These are phyloP conservation scores for Boletus bicolor DNA, from an alignment of 768 basidiomycete species.

Conservation along the genomic window DNA sequence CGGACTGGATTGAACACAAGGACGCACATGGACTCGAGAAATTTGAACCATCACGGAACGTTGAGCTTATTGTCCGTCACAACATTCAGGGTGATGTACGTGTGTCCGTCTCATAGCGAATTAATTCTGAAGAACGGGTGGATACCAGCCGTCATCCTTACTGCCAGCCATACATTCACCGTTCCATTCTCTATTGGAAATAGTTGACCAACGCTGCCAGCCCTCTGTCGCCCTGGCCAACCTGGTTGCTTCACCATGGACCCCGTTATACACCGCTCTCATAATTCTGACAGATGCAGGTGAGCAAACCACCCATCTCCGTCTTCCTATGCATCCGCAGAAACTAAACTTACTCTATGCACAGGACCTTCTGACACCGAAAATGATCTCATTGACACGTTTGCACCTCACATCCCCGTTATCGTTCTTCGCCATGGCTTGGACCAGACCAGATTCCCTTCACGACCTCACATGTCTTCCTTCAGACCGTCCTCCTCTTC, in stretches of 20 bases:
- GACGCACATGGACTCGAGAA: constrained; percentile 65
- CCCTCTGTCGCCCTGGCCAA: constrained; percentile 50
- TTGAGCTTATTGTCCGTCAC: constrained; percentile 55
- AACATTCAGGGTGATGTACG: constrained; percentile 46
- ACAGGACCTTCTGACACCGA: constrained; percentile 36
- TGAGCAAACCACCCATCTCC: constrained; percentile 26
- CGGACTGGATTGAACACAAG: constrained; percentile 68
- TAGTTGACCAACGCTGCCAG: constrained; percentile 49
- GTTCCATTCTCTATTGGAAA: constrained; percentile 51
- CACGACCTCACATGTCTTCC: constrained; percentile 43
- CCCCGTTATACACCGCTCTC: constrained; percentile 60
- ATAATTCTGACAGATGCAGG: constrained; percentile 51
- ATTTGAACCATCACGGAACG: constrained; percentile 60
- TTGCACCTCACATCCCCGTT: constrained; percentile 55
- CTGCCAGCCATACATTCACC: constrained; percentile 51
- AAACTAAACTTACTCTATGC: neutral
- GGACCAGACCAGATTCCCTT: constrained; percentile 30
- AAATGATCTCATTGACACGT: constrained; percentile 44
- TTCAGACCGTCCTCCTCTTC: constrained; percentile 52
- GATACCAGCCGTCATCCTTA: constrained; percentile 32
- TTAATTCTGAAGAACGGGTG: constrained; percentile 7
- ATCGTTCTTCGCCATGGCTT: constrained; percentile 48
- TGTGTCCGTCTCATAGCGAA: constrained; percentile 12
- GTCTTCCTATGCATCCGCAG: neutral
- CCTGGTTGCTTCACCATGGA: constrained; percentile 54